These are phyloP conservation scores for Verticillium klebahnii DNA, from an alignment of 2,329 filamentous ascomycete species.

Conservation along the genomic window DNA sequence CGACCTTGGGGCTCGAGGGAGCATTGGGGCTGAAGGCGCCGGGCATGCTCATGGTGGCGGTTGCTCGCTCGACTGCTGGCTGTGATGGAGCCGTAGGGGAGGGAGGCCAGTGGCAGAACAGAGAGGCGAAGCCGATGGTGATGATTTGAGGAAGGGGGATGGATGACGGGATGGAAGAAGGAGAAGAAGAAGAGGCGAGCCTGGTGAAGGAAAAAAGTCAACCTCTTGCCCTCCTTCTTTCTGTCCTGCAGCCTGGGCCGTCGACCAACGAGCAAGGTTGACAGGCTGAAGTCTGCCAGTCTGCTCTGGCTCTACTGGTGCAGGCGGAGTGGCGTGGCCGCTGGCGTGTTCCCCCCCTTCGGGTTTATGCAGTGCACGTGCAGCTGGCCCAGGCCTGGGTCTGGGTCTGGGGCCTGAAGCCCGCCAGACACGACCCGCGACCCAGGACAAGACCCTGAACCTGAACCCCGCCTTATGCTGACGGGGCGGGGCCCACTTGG, in stretches of 20 bases:
- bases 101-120: too few relatives aligned
- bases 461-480: neutral
- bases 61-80: neutral
- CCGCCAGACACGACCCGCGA: too few relatives aligned
- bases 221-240: too few relatives aligned
- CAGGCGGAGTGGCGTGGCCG: neutral
- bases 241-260: neutral
- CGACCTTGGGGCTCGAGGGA: neutral
- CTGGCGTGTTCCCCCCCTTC: neutral
- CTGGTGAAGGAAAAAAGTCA: too few relatives aligned
- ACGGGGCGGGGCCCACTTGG: neutral
- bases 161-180: too few relatives aligned
- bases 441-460: neutral
- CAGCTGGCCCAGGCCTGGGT: neutral
- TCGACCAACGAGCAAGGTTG: neutral
- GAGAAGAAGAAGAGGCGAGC: too few relatives aligned
- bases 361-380: neutral
- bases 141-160: too few relatives aligned
- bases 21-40: conserved; percentile 13
- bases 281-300: neutral
- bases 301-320: too few relatives aligned
- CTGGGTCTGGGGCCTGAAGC: neutral
- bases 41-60: conserved; percentile 13
- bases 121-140: too few relatives aligned
- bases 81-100: neutral